phyloP scores from a whole-genome alignment of 768 basidiomycete genomes.

The Neoboletus magnificus region DNA sequence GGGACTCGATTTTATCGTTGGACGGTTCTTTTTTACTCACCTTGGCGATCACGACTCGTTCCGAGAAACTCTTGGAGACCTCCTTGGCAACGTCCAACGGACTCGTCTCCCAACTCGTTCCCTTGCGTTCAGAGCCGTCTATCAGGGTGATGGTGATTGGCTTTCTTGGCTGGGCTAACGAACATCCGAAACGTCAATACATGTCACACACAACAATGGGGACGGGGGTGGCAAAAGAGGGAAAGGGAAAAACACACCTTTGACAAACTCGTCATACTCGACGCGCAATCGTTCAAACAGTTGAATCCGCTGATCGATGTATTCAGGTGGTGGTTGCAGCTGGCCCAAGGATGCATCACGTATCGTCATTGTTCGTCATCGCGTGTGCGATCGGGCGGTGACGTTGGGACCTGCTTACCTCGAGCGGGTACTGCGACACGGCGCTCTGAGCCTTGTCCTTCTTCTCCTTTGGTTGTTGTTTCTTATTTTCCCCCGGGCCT shows the following conservation, averaged over 20 bases:
- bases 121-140: slow-evolving; percentile 82
- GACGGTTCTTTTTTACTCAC: slow-evolving; percentile 38
- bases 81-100: slow-evolving; percentile 90
- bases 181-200: not conserved
- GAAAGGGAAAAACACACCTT: slow-evolving; percentile 44
- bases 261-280: slow-evolving; percentile 77
- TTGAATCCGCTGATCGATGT: slow-evolving; percentile 85
- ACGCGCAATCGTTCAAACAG: slow-evolving; percentile 86
- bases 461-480: slow-evolving; percentile 45
- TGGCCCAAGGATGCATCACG: slow-evolving; percentile 27
- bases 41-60: slow-evolving; percentile 91
- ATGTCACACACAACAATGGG: no score
- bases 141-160: slow-evolving; percentile 82
- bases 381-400: not conserved
- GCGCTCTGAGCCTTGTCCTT: slow-evolving; percentile 33
- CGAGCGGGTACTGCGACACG: slow-evolving; percentile 54
- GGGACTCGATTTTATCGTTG: not conserved
- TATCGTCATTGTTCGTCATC: not conserved
- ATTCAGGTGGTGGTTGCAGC: slow-evolving; percentile 81
- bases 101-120: slow-evolving; percentile 90
- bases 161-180: slow-evolving; percentile 67
- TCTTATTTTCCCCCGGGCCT: slow-evolving; percentile 27
- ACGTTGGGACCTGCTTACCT: slow-evolving; percentile 40
- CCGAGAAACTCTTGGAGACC: slow-evolving; percentile 82
- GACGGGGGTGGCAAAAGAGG: no score